A percentile compares a stretch with the other conserved stretches of the same genome.
Evolutionary conservation across 331 rosid genomes (phyloP).

Genomic region (Quercus lobata): DNA sequence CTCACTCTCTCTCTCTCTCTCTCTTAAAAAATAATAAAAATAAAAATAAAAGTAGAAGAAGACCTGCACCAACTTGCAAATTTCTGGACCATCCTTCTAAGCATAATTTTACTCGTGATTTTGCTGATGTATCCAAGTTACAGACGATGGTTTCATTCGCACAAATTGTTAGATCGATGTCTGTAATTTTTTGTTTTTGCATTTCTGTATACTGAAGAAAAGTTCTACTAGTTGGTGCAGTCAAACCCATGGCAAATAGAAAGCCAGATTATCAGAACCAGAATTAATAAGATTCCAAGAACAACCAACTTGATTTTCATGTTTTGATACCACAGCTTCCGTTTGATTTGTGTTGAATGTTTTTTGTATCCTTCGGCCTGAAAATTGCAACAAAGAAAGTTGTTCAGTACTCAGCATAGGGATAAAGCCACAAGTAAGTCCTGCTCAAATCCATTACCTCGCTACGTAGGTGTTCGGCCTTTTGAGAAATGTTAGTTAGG

Average conservation of each 20-base stretch:
- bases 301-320: slow-evolving; percentile 86
- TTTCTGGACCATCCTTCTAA: slow-evolving; percentile 18
- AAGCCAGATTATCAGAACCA: slow-evolving; percentile 78
- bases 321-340: slow-evolving; percentile 91
- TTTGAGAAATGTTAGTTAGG: slow-evolving; percentile 63
- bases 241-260: slow-evolving; percentile 86
- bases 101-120: slow-evolving; percentile 19
- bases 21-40: background rate
- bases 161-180: background rate
- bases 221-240: slow-evolving; percentile 56
- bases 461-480: slow-evolving; percentile 69
- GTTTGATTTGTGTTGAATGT: slow-evolving; percentile 59
- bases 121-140: background rate
- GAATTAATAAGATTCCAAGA: slow-evolving; percentile 62
- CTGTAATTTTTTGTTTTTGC: background rate
- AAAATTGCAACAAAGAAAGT: slow-evolving; percentile 10
- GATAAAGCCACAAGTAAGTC: slow-evolving; percentile 2
- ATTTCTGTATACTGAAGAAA: slow-evolving; percentile 4
- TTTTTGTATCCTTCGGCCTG: slow-evolving; percentile 70
- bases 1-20: background rate
- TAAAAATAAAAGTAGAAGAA: background rate
- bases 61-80: slow-evolving; percentile 18
- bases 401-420: slow-evolving; percentile 11
- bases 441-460: slow-evolving; percentile 43
- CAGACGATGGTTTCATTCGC: background rate